Evolutionary conservation across 106 monocot species (phyloP).

Genomic region (Acanthochlamys bracteata): DNA sequence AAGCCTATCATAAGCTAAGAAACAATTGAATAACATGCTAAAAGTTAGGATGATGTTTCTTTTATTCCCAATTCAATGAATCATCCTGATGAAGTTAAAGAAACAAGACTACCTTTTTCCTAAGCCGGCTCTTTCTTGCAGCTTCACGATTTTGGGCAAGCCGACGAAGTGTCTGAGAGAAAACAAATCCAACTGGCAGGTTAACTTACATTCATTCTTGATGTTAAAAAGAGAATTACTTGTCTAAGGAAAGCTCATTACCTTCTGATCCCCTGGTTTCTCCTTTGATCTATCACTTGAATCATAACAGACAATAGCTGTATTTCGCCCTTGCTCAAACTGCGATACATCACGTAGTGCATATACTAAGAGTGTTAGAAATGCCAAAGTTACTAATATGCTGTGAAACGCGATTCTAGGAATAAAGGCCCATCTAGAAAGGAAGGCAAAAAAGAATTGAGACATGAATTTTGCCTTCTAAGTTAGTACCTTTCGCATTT

Average conservation of each 20-base stretch:
- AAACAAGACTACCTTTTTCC: constrained; percentile 53
- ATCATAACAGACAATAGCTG: constrained; percentile 54
- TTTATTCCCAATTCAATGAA: no score
- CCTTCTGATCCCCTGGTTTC: constrained; percentile 72
- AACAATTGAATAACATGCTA: no score
- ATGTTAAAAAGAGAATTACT: background rate
- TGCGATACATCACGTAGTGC: constrained; percentile 3
- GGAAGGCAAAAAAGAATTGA: background rate
- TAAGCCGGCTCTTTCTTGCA: constrained; percentile 80
- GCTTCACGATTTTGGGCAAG: constrained; percentile 96
- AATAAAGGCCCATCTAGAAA: no score
- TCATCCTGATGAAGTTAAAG: background rate
- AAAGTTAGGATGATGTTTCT: no score
- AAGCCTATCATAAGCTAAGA: no score
- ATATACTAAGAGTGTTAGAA: no score
- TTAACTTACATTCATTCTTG: background rate
- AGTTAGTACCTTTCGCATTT: constrained; percentile 49
- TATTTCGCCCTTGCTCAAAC: constrained; percentile 56
- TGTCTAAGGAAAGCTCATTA: constrained; percentile 11
- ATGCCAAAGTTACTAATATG: no score
- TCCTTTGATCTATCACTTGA: constrained; percentile 95
- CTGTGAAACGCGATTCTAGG: no score
- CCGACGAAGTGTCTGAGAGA: constrained; percentile 47
- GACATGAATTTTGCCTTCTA: background rate
- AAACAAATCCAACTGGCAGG: background rate